phyloP scores from a whole-genome alignment of 495 filamentous ascomycete genomes.

The Tuber borchii region DNA sequence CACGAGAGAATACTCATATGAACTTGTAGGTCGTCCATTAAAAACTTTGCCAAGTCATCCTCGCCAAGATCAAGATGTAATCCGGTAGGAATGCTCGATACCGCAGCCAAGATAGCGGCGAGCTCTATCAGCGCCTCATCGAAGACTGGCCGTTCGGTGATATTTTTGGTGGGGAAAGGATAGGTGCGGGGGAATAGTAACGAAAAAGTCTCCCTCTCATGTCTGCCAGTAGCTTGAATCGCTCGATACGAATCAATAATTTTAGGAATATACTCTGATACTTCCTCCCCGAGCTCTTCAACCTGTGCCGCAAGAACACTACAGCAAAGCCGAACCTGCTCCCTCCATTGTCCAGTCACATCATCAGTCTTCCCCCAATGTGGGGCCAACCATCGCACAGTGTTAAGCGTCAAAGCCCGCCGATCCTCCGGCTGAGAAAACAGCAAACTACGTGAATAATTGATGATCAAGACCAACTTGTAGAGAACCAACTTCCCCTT shows the following conservation, averaged over 20 bases:
- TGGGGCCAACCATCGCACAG: slow-evolving; percentile 81
- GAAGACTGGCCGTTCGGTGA: slow-evolving; percentile 57
- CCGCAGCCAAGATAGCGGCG: slow-evolving; percentile 74
- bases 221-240: slow-evolving; percentile 58
- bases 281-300: slow-evolving; percentile 66
- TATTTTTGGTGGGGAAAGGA: slow-evolving; percentile 73
- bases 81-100: slow-evolving; percentile 62
- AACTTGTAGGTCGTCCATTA: slow-evolving; percentile 69
- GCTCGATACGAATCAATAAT: slow-evolving; percentile 81
- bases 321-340: slow-evolving; percentile 87
- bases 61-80: slow-evolving; percentile 65
- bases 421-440: slow-evolving; percentile 72
- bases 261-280: slow-evolving; percentile 82
- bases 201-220: slow-evolving; percentile 64
- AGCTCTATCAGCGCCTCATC: slow-evolving; percentile 89
- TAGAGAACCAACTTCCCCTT: slow-evolving; percentile 93
- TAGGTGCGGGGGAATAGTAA: slow-evolving; percentile 84
- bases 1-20: slow-evolving; percentile 83
- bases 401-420: slow-evolving; percentile 67
- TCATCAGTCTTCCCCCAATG: slow-evolving; percentile 77
- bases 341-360: slow-evolving; percentile 78
- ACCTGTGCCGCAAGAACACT: slow-evolving; percentile 82
- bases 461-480: slow-evolving; percentile 85
- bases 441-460: slow-evolving; percentile 70
- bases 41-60: slow-evolving; percentile 64